These are phyloP conservation scores for Mycena venus DNA, from an alignment of 768 basidiomycete genomes.

Conservation along the genomic window DNA sequence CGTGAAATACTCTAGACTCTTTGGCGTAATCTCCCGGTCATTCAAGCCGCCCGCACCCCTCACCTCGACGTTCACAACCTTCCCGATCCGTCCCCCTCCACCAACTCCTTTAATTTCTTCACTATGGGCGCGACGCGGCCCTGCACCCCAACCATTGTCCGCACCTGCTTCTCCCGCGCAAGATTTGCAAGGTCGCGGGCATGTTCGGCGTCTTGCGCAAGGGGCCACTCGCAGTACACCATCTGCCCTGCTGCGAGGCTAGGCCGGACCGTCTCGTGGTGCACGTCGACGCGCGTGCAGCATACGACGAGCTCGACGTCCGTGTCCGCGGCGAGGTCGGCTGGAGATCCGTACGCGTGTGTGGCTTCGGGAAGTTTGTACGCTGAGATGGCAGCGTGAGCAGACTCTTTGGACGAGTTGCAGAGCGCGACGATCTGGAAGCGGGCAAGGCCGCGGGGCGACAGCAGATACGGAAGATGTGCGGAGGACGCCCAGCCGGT, in stretches of 20 bases:
- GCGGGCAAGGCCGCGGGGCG: slow-evolving; percentile 13
- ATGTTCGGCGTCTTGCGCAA: slow-evolving; percentile 31
- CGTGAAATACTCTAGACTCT: slow-evolving; percentile 19
- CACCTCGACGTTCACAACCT: slow-evolving; percentile 14
- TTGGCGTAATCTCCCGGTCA: slow-evolving; percentile 8
- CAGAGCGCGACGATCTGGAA: slow-evolving; percentile 23
- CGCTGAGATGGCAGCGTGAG: neutral
- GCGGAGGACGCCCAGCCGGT: slow-evolving; percentile 22
- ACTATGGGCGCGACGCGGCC: slow-evolving; percentile 26
- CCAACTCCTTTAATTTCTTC: slow-evolving; percentile 25
- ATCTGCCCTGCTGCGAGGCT: slow-evolving; percentile 15
- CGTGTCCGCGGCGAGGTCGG: slow-evolving; percentile 7
- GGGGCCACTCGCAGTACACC: slow-evolving; percentile 44
- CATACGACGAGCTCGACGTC: slow-evolving; percentile 27
- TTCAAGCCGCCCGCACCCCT: neutral
- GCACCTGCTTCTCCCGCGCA: slow-evolving; percentile 25
- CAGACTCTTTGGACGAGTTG: slow-evolving; percentile 16
- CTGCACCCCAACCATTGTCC: slow-evolving; percentile 39
- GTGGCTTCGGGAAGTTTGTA: neutral
- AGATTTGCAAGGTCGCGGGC: slow-evolving; percentile 28
- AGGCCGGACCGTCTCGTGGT: slow-evolving; percentile 10
- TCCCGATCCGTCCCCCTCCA: slow-evolving; percentile 33
- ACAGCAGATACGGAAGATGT: slow-evolving; percentile 24
- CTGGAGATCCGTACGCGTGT: slow-evolving; percentile 13
- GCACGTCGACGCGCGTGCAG: slow-evolving; percentile 18